Evolutionary conservation across 768 basidiomycete genomes (phyloP), one percentile per base, ranked within the genome.

Genomic region (Rossbeevera mucosa): DNA sequence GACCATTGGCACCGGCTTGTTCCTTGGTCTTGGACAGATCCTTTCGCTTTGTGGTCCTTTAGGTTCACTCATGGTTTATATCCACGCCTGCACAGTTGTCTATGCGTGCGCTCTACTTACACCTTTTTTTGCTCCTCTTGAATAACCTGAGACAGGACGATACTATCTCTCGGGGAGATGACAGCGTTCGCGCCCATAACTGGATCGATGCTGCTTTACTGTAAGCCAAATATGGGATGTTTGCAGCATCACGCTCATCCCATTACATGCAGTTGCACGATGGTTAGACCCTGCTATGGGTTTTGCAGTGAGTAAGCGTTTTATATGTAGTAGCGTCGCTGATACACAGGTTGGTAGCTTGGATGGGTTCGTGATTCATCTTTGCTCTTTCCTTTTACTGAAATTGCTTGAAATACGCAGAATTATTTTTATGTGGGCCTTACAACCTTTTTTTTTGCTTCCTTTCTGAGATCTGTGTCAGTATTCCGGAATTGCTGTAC

Each of bases 401-500:
- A 60, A 22, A n/a, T 3, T 16, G 40, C 25, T 14, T n/a, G 26
- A 38, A 16, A 7, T 9, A 7, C 33, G 11, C 45, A 70, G 68
- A 71, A 71, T 40, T 73, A 70, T 52, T 74, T 68, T 50, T 66
- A 65, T 43, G 70, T 67, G 26, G 28, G 62, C 57, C 14, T 29
- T 22, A 11, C 13, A 12, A 1, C n/a, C 11, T 47, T 36, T 18
- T n/a, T 13, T 48, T 30, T 21, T 22, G 13, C 9, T 21, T 46
- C 9, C 9, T 2, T 29, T 7, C 51, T 51, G 8, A 57, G 4
- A 7, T 11, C 3, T 44, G 22, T 3, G n/a, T 11, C 4, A 64
- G 62, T 57, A 41, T 40, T 8, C 42, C 36, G 60, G 51, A n/a
- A 76, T 75, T 54, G 72, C 76, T 5, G 58, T 79, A 14, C 76